These are phyloP conservation scores for Gryganskiella cystojenkinii DNA, from an alignment of 192 early-diverging fungal genomes.

Conservation along the genomic window DNA sequence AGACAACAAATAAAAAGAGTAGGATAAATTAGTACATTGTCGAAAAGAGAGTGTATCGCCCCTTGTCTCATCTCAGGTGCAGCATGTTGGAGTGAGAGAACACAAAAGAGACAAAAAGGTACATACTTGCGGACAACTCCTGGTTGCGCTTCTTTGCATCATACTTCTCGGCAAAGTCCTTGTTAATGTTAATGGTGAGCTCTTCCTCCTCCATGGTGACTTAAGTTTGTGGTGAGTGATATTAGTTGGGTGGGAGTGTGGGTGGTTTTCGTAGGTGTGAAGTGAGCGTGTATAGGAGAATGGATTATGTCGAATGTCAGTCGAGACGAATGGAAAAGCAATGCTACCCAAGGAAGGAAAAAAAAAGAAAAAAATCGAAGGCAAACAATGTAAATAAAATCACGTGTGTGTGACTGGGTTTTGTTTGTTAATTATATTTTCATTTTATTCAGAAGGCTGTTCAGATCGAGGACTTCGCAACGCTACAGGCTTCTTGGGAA, in stretches of 20 bases:
- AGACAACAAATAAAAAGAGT: not conserved
- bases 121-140: constrained; percentile 71
- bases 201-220: constrained; percentile 37
- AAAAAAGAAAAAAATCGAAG: constrained; percentile 17
- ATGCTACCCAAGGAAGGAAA: constrained; percentile 1
- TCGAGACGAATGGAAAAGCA: not conserved
- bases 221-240: not conserved
- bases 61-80: not conserved
- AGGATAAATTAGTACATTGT: not conserved
- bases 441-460: not conserved
- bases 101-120: constrained; percentile 9
- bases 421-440: constrained; percentile 7
- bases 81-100: not conserved
- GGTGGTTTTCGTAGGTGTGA: not conserved
- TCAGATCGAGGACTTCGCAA: constrained; percentile 11
- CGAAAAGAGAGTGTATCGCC: not conserved
- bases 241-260: not conserved
- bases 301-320: not conserved
- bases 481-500: constrained; percentile 41
- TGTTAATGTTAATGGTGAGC: constrained; percentile 54
- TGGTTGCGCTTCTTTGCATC: constrained; percentile 72
- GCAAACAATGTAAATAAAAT: not conserved
- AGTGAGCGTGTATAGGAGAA: not conserved
- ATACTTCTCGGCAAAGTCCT: constrained; percentile 71
- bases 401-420: constrained; percentile 29